Evolutionary conservation across 2,329 filamentous ascomycete genomes (phyloP).

Genomic region (Uncinocarpus reesii): DNA sequence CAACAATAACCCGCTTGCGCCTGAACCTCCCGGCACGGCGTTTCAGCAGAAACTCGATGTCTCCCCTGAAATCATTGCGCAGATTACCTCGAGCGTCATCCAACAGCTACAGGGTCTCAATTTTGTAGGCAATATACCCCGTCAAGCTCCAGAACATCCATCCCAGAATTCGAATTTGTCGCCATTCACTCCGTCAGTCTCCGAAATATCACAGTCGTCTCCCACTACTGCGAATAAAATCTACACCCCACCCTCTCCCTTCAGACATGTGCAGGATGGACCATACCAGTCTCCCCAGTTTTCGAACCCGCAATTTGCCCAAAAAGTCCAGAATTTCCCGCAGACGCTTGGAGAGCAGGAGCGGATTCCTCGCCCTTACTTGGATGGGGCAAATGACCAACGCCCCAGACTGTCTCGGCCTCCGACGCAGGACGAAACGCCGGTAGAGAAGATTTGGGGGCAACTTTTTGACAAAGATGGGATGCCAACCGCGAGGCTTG

Average conservation of each 20-base stretch:
- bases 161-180: slow-evolving; percentile 24
- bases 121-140: slow-evolving; percentile 27
- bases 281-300: slow-evolving; percentile 21
- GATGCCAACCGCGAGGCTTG: slow-evolving; percentile 56
- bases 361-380: slow-evolving; percentile 28
- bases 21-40: neutral
- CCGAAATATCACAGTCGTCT: slow-evolving; percentile 21
- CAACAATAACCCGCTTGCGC: neutral
- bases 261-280: slow-evolving; percentile 17
- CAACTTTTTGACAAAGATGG: slow-evolving; percentile 59
- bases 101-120: slow-evolving; percentile 47
- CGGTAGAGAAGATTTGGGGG: slow-evolving; percentile 66
- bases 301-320: slow-evolving; percentile 20
- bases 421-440: slow-evolving; percentile 43
- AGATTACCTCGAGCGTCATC: slow-evolving; percentile 13
- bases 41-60: slow-evolving; percentile 8
- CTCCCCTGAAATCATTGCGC: slow-evolving; percentile 33
- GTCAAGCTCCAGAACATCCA: slow-evolving; percentile 25
- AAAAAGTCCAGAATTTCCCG: slow-evolving; percentile 19
- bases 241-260: slow-evolving; percentile 49
- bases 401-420: slow-evolving; percentile 33
- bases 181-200: slow-evolving; percentile 28
- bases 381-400: slow-evolving; percentile 29
- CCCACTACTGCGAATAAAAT: slow-evolving; percentile 22
- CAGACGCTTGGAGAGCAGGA: slow-evolving; percentile 10